A percentile compares a stretch with the other conserved stretches of the same genome.
Conservation (phyloP, 768 basidiomycete genomes). For the Thelephora aurantiotincta region DNA sequence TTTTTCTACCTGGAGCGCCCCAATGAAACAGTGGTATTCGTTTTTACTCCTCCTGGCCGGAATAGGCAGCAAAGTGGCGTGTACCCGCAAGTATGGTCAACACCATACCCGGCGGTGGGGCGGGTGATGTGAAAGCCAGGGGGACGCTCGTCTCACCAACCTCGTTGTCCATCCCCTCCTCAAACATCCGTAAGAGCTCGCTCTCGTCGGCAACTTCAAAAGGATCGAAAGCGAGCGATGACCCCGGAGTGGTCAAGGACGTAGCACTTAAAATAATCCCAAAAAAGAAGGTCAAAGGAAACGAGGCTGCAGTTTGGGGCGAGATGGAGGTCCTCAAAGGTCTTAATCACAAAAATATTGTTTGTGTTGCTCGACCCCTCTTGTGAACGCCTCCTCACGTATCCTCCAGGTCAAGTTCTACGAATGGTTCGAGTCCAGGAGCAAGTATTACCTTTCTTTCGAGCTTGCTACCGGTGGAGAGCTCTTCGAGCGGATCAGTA, state of each 20-base stretch:
- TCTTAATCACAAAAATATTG: constrained; percentile 84
- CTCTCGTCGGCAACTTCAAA: not conserved
- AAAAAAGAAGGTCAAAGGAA: constrained; percentile 92
- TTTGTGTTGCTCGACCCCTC: constrained; percentile 21
- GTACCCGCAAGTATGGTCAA: not conserved
- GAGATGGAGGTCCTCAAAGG: constrained; percentile 92
- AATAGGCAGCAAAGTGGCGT: not conserved
- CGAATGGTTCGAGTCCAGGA: constrained; percentile 90
- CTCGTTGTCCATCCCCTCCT: not conserved
- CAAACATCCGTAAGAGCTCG: not conserved
- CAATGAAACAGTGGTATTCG: not conserved
- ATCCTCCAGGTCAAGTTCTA: constrained; percentile 78
- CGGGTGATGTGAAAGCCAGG: not conserved
- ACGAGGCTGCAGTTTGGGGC: constrained; percentile 76
- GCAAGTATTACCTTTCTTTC: constrained; percentile 92
- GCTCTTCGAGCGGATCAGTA: constrained; percentile 77
- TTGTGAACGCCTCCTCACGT: not conserved
- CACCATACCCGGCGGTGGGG: not conserved
- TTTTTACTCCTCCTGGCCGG: not conserved
- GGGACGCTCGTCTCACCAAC: not conserved
- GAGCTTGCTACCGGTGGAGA: constrained; percentile 93
- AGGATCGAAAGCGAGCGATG: not conserved
- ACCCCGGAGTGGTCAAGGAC: constrained; percentile 29
- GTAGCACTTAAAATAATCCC: constrained; percentile 85
- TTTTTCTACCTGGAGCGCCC: too few relatives aligned